A percentile compares a stretch with the other conserved stretches of the same genome.
Conservation (phyloP, 202 grass and related monocot genomes). For the Setaria italica region DNA sequence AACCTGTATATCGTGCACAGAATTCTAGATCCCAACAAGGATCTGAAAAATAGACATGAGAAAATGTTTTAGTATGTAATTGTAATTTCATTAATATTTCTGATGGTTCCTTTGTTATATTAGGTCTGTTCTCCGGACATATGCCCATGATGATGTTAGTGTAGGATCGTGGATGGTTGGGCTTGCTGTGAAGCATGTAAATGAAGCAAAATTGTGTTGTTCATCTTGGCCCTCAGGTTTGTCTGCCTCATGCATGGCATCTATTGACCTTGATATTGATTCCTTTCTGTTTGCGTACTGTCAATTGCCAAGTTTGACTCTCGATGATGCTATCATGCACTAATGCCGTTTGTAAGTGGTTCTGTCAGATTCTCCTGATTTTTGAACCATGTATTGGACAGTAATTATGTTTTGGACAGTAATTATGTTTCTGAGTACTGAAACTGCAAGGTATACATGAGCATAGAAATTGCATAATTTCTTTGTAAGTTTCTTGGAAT, state of each 20-base stretch:
- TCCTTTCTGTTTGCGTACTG: constrained; percentile 19
- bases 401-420: neutral
- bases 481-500: constrained; percentile 11
- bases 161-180: constrained; percentile 98
- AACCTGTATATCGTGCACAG: neutral
- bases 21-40: constrained; percentile 28
- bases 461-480: constrained; percentile 6
- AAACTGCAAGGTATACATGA: neutral
- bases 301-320: constrained; percentile 2
- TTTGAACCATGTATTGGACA: neutral
- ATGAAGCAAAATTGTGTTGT: constrained; percentile 96
- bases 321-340: constrained; percentile 1
- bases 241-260: constrained; percentile 15
- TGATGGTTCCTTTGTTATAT: constrained; percentile 19
- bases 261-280: constrained; percentile 25
- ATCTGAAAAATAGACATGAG: neutral
- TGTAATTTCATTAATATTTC: constrained; percentile 30
- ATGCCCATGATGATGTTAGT: constrained; percentile 98
- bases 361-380: constrained; percentile 1
- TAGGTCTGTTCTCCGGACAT: constrained; percentile 86
- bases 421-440: neutral
- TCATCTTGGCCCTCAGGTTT: constrained; percentile 95
- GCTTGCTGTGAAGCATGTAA: constrained; percentile 90
- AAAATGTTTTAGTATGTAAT: constrained; percentile 21
- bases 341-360: neutral